Conservation (phyloP, 2,329 filamentous ascomycete genomes). For the Neopestalotiopsis sp. region DNA sequence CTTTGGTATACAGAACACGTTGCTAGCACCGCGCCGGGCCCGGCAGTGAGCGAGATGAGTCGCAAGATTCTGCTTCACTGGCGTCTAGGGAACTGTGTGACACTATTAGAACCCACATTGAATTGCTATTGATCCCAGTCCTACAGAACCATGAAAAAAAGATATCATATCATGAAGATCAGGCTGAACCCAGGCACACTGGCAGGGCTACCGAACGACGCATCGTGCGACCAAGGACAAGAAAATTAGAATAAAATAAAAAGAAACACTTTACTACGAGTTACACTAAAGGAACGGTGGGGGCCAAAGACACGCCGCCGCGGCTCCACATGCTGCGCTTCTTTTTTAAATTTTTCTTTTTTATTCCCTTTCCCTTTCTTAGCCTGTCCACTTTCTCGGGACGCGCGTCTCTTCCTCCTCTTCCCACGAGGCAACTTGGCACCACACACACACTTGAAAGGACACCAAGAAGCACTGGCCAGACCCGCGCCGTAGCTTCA, state of each 20-base stretch:
- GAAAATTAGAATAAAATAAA: neutral
- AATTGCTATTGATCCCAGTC: neutral
- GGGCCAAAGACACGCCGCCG: neutral
- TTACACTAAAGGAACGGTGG: neutral
- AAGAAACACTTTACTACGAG: neutral
- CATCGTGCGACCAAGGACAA: neutral
- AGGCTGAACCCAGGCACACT: neutral
- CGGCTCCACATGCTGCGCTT: slow-evolving; percentile 5
- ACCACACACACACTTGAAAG: neutral
- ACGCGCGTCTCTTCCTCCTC: slow-evolving; percentile 27
- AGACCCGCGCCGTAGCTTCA: neutral
- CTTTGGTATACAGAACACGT: no score
- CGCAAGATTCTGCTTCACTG: no score
- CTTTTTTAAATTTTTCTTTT: slow-evolving; percentile 1
- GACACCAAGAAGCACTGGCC: neutral
- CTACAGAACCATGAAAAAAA: neutral
- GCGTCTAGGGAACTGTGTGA: no score
- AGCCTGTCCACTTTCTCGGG: slow-evolving; percentile 20
- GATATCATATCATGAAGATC: no score
- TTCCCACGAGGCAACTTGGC: slow-evolving; percentile 1
- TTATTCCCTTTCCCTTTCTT: neutral
- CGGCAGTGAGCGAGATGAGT: neutral
- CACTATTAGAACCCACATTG: no score
- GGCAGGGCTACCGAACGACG: slow-evolving; percentile 13
- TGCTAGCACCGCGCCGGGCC: no score